Evolutionary conservation across 441 rosid species (phyloP).

Genomic region (Populus hybrid): DNA sequence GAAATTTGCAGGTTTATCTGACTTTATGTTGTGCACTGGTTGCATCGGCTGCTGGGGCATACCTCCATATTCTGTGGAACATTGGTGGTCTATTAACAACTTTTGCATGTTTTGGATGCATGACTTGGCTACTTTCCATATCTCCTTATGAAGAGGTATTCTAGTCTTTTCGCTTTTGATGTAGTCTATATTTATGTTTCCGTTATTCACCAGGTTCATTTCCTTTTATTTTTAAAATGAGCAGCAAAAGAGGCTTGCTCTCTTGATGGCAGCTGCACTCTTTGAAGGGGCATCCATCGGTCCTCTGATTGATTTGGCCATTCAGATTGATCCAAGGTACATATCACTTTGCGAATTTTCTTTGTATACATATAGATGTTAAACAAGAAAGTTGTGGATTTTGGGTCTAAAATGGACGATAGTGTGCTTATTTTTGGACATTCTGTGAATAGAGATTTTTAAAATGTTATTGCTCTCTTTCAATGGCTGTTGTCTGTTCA

Average conservation of each 20-base stretch:
- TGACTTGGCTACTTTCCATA: constrained; percentile 45
- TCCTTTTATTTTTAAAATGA: constrained; percentile 2
- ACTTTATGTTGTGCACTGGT: constrained; percentile 65
- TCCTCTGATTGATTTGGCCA: constrained; percentile 61
- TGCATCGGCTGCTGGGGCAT: constrained; percentile 69
- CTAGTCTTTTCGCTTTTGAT: not conserved
- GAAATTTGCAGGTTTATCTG: constrained; percentile 55
- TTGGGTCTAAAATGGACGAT: not conserved
- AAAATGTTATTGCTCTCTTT: not conserved
- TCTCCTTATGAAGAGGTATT: constrained; percentile 52
- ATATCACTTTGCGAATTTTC: not conserved
- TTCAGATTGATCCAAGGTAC: constrained; percentile 63
- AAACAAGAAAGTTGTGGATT: not conserved
- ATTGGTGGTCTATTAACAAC: constrained; percentile 72
- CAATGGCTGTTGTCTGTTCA: not conserved
- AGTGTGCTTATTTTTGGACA: not conserved
- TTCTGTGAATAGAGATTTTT: not conserved
- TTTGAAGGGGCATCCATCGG: constrained; percentile 79
- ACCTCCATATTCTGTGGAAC: constrained; percentile 68
- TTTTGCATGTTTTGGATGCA: constrained; percentile 52
- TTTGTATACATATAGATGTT: no score
- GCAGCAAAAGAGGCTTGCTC: constrained; percentile 64
- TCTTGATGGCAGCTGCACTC: constrained; percentile 53
- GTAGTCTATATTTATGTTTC: not conserved
- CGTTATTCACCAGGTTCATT: not conserved